phyloP scores from a whole-genome alignment of 202 grass and related monocot genomes.

The Cymbopogon flexuosus region DNA sequence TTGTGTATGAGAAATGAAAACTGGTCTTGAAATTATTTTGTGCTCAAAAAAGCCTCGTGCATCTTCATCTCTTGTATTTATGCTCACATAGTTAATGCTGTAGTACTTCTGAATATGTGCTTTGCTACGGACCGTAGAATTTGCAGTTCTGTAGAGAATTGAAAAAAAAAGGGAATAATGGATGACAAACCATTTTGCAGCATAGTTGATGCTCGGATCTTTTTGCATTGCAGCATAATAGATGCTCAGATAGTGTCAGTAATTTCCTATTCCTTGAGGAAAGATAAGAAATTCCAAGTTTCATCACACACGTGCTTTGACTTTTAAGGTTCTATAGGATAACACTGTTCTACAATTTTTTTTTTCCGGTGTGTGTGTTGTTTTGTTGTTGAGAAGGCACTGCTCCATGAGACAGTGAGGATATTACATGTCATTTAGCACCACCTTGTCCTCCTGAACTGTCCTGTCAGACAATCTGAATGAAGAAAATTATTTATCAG shows the following conservation, averaged over 20 bases:
- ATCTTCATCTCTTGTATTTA: slow-evolving; percentile 30
- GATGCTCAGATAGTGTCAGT: not conserved
- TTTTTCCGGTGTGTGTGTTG: not conserved
- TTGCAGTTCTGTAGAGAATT: not conserved
- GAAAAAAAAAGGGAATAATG: not conserved
- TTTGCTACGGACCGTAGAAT: not conserved
- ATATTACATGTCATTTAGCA: not conserved
- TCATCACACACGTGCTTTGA: slow-evolving; percentile 29
- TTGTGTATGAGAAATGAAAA: slow-evolving; percentile 2
- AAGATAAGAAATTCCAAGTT: not conserved
- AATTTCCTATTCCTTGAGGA: not conserved
- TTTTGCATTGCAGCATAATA: no score
- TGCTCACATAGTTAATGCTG: not conserved
- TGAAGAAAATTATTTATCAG: not conserved
- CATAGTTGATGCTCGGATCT: not conserved
- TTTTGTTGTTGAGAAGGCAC: not conserved
- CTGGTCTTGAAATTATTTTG: slow-evolving; percentile 24
- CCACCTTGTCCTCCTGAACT: not conserved
- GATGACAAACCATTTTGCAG: not conserved
- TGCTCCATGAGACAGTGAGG: not conserved
- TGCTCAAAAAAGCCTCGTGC: slow-evolving; percentile 17
- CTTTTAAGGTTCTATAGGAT: not conserved
- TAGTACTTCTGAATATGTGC: slow-evolving; percentile 26
- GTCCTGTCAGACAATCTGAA: slow-evolving; percentile 6
- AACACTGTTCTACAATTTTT: not conserved